Evolutionary conservation across 1,284 basidiomycete genomes (phyloP).

Genomic region (Phylloboletellus chloephorus): DNA sequence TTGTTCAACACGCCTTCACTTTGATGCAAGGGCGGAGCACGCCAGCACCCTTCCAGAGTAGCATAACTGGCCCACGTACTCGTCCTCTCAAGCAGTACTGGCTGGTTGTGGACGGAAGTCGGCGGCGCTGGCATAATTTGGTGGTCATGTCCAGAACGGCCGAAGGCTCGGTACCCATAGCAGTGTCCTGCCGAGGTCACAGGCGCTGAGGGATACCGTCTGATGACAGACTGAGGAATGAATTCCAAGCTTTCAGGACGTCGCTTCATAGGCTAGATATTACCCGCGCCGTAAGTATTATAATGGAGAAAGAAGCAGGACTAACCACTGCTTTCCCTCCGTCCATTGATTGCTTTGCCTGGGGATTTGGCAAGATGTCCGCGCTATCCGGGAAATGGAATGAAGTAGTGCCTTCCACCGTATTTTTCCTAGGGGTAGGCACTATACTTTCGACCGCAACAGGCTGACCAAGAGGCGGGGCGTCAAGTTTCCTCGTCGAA

Average conservation of each 20-base stretch:
- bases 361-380: neutral
- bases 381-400: neutral
- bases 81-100: slow-evolving; percentile 3
- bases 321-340: slow-evolving; percentile 12
- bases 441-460: neutral
- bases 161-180: slow-evolving; percentile 1
- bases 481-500: slow-evolving; percentile 1
- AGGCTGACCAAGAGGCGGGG: slow-evolving; percentile 5
- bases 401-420: neutral
- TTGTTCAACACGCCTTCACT: neutral
- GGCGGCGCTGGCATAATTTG: slow-evolving; percentile 3
- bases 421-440: neutral
- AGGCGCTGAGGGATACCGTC: slow-evolving; percentile 19
- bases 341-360: neutral
- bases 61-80: slow-evolving; percentile 5
- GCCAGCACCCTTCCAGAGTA: slow-evolving; percentile 2
- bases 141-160: slow-evolving; percentile 1
- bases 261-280: slow-evolving; percentile 8
- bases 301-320: neutral
- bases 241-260: slow-evolving; percentile 26
- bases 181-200: slow-evolving; percentile 1
- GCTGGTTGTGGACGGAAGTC: slow-evolving; percentile 3
- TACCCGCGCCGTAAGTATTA: neutral
- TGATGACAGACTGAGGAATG: slow-evolving; percentile 26
- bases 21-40: slow-evolving; percentile 2